Base-by-base conservation (phyloP, 768 basidiomycete genomes). In the Dictyophora rubrovolvata region DNA sequence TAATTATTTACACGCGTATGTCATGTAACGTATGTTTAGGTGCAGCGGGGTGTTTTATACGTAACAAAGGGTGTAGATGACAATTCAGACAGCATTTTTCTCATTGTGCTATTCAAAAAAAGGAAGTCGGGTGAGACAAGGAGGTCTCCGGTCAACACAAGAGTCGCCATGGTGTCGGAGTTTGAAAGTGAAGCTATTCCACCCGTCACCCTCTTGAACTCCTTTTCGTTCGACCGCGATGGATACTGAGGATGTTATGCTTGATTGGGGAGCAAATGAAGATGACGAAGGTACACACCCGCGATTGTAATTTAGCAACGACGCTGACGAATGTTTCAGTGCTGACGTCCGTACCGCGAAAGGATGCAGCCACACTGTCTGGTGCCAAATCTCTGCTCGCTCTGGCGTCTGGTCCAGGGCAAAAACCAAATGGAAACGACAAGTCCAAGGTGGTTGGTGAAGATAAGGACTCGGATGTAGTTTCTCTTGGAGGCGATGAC, bases 401-500 rank as follows among this genome's bases (percentile, higher is more conserved):
- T 33, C 23, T 59, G n/a, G 57, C 57, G 18, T 50, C 28, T 23
- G 57, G 57, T 34, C 35, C 36, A 9, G 34, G 28, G 11, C 10
- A 56, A 47, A 48, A 48, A 9, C 11, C 5, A 11, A 17, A 42
- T 17, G 55, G 48, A 48, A 60, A 63, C 16, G 37, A 53, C 18
- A 55, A 56, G 23, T 48, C 54, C 65, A 79, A 84, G 63, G 77
- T 83, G 48, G 18, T 14, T 18, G 17, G 36, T 14, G 46, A 56
- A 51, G 62, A 63, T 16, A 37, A 53, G 17, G 60, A 56, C 37
- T 49, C 59, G 65, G 80, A 84, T 63, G 78, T 84, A 56, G 82
- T 89, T 63, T 88, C 86, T 52, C 76, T 88, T 28, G 86, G 86
- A 55, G 81, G 81, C 63, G 73, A 73, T 62, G 85, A 86, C 65